Percentiles rank a stretch among this genome's conserved stretches.
phyloP scores from a whole-genome alignment of 305 asterid species.

The Nicotiana rustica region DNA sequence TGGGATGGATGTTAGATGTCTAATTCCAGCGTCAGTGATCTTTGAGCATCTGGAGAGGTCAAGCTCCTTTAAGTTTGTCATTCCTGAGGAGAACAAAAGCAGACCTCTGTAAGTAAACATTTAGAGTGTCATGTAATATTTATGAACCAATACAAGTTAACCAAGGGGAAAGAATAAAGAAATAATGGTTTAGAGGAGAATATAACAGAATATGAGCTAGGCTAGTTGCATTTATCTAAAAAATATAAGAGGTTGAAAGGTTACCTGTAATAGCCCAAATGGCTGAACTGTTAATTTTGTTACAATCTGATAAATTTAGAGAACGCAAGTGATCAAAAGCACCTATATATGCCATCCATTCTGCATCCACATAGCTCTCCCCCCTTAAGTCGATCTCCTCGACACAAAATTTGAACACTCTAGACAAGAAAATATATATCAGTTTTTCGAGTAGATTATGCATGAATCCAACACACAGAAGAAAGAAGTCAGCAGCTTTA shows the following conservation, averaged over 20 bases:
- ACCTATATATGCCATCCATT: conserved; percentile 98
- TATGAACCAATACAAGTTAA: not conserved
- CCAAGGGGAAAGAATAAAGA: conserved; percentile 18
- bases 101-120: not conserved
- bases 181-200: not conserved
- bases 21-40: conserved; percentile 79
- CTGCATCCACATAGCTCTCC: conserved; percentile 80
- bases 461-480: not conserved
- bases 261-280: conserved; percentile 87
- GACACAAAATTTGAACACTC: conserved; percentile 80
- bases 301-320: conserved; percentile 75
- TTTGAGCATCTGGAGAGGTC: conserved; percentile 88
- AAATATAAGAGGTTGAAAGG: not conserved
- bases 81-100: conserved; percentile 59
- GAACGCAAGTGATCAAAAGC: conserved; percentile 72
- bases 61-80: conserved; percentile 72
- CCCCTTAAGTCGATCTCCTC: conserved; percentile 78
- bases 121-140: not conserved
- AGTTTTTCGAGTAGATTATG: conserved; percentile 32
- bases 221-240: conserved; percentile 19
- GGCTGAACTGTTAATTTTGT: conserved; percentile 74
- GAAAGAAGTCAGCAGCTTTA: conserved; percentile 1
- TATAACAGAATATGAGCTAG: not conserved
- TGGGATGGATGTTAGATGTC: conserved; percentile 72
- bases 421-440: conserved; percentile 51